Conservation (phyloP, 2,329 filamentous ascomycete species). For the Exophiala xenobiotica region DNA sequence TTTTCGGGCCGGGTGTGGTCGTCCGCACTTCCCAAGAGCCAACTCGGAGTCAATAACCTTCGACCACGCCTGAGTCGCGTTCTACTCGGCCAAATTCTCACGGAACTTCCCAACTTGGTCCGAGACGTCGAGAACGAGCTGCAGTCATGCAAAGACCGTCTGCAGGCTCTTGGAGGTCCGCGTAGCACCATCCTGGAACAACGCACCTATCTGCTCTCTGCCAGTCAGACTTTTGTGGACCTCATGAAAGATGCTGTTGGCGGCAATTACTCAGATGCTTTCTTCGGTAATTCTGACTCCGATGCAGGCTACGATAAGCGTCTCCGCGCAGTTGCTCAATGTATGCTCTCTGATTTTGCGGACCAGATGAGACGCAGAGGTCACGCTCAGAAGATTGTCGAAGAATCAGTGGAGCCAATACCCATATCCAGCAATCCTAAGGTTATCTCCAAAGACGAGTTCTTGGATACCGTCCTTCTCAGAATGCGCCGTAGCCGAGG, state of each 20-base stretch:
- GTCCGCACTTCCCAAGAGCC: constrained; percentile 27
- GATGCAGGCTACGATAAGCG: constrained; percentile 29
- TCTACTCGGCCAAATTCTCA: constrained; percentile 36
- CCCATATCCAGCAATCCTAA: too few species aligned
- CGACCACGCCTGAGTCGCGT: constrained; percentile 36
- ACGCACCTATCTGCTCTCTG: constrained; percentile 36
- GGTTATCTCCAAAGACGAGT: constrained; percentile 6
- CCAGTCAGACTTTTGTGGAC: constrained; percentile 40
- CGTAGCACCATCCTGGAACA: constrained; percentile 32
- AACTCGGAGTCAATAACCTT: constrained; percentile 36
- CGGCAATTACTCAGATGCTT: constrained; percentile 43
- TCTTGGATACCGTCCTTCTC: constrained; percentile 8
- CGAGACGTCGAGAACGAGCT: constrained; percentile 37
- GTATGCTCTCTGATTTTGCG: constrained; percentile 33
- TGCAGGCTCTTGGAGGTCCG: constrained; percentile 52
- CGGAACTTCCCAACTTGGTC: constrained; percentile 40
- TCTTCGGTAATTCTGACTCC: constrained; percentile 37
- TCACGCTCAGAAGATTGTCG: constrained; percentile 20
- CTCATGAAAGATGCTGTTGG: constrained; percentile 42
- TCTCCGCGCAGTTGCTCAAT: constrained; percentile 33
- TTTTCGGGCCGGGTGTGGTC: constrained; percentile 36
- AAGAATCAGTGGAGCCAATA: too few species aligned
- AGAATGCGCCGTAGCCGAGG: constrained; percentile 30
- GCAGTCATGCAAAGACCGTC: constrained; percentile 37
- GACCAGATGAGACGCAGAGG: constrained; percentile 22